Percentiles rank a stretch among this genome's conserved stretches.
phyloP scores from a whole-genome alignment of 306 rosid species.

The Hylodesmum podocarpum region DNA sequence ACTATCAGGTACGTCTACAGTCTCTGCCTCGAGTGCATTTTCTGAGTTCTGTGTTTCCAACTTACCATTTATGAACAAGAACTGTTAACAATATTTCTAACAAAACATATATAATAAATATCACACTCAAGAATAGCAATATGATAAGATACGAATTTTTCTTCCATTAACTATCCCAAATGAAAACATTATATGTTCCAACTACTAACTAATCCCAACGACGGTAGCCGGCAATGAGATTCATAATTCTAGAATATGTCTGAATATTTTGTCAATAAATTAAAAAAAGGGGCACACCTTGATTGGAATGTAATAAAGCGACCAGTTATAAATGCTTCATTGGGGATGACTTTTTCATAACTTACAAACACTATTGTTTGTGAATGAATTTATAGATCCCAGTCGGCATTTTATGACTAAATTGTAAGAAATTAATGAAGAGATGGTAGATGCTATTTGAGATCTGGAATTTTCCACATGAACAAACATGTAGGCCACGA shows the following conservation, averaged over 20 bases:
- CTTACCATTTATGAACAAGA: background rate
- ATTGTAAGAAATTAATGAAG: too few species aligned
- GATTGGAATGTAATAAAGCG: background rate
- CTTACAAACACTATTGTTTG: background rate
- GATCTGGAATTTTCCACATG: too few species aligned
- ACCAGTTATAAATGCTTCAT: background rate
- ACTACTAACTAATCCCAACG: background rate
- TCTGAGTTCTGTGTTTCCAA: too few species aligned
- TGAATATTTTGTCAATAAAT: background rate
- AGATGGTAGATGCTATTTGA: too few species aligned
- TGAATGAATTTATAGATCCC: background rate
- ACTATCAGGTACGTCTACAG: background rate
- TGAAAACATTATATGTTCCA: background rate
- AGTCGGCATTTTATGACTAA: too few species aligned
- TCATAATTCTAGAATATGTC: background rate
- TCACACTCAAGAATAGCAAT: background rate
- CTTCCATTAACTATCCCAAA: background rate
- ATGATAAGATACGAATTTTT: background rate
- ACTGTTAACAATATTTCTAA: background rate
- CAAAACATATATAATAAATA: too few species aligned
- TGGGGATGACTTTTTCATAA: background rate
- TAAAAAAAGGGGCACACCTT: background rate
- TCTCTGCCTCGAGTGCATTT: background rate
- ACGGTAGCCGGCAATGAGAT: slow-evolving; percentile 3
- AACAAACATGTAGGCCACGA: too few species aligned